A percentile compares a stretch with the other conserved stretches of the same genome.
phyloP scores from a whole-genome alignment of 1,284 basidiomycete species.

The Polyporus tsugae region DNA sequence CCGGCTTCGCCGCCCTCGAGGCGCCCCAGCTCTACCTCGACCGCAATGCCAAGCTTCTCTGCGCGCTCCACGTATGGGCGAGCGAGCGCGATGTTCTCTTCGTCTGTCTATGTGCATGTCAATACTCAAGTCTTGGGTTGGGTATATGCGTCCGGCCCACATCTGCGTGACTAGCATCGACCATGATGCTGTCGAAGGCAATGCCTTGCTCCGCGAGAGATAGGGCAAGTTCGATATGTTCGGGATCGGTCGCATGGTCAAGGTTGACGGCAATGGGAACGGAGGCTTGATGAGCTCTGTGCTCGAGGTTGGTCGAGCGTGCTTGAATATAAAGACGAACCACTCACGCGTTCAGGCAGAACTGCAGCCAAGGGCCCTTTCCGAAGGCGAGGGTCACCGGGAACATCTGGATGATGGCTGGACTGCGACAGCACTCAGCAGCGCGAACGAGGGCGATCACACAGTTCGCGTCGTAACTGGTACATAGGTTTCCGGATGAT shows the following conservation, averaged over 20 bases:
- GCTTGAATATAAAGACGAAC: not conserved
- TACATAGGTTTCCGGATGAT: not conserved
- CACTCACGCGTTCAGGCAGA: constrained; percentile 53
- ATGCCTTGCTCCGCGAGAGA: constrained; percentile 56
- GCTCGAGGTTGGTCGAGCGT: not conserved
- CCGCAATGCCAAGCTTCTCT: constrained; percentile 49
- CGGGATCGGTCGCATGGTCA: constrained; percentile 57
- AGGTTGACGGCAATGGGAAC: constrained; percentile 59
- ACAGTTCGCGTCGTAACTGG: constrained; percentile 56
- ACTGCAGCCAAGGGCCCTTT: constrained; percentile 55
- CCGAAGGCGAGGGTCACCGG: constrained; percentile 56
- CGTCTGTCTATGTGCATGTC: constrained; percentile 47
- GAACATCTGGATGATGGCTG: constrained; percentile 56
- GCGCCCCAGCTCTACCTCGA: constrained; percentile 60
- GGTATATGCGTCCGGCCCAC: constrained; percentile 29
- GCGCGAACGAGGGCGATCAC: constrained; percentile 55
- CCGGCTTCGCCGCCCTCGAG: constrained; percentile 60
- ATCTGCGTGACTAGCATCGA: constrained; percentile 59
- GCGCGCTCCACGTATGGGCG: constrained; percentile 55
- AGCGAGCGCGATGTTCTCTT: constrained; percentile 57
- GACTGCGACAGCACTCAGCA: constrained; percentile 53
- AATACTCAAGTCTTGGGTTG: not conserved
- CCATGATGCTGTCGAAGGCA: constrained; percentile 60
- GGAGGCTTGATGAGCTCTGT: constrained; percentile 52
- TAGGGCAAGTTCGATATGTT: constrained; percentile 56